Evolutionary conservation across 2,329 filamentous ascomycete genomes (phyloP).

Genomic region (Moelleriella libera): DNA sequence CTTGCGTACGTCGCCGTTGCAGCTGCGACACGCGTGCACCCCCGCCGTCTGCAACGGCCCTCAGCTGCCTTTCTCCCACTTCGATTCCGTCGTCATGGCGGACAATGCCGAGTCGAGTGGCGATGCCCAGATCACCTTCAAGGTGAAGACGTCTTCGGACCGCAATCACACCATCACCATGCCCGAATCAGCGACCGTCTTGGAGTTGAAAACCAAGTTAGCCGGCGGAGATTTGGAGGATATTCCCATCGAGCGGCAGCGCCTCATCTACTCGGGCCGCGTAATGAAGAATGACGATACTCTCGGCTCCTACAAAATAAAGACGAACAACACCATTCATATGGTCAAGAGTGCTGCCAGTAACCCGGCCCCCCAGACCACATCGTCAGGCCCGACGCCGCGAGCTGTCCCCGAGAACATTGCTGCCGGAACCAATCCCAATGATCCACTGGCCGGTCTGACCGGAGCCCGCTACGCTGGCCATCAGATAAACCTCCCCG

Average conservation of each 20-base stretch:
- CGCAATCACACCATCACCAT: constrained; percentile 75
- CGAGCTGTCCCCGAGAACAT: constrained; percentile 55
- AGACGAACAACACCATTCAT: constrained; percentile 88
- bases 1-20: too few relatives aligned
- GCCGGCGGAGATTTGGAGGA: constrained; percentile 70
- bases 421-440: constrained; percentile 60
- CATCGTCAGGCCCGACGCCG: constrained; percentile 25
- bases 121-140: constrained; percentile 80
- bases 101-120: constrained; percentile 45
- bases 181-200: constrained; percentile 58
- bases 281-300: constrained; percentile 93
- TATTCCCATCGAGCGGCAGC: constrained; percentile 75
- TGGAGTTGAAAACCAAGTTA: constrained; percentile 82
- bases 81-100: constrained; percentile 35
- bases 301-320: constrained; percentile 80
- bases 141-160: constrained; percentile 93
- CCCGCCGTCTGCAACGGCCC: too few relatives aligned
- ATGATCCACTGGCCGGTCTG: constrained; percentile 79
- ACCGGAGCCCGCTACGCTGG: constrained; percentile 92
- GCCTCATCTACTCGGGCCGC: constrained; percentile 91
- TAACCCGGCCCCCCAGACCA: constrained; percentile 42
- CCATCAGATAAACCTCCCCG: constrained; percentile 68
- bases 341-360: constrained; percentile 93
- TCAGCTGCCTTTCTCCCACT: not conserved
- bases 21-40: too few relatives aligned